Evolutionary conservation across 169 alveolate species (phyloP).

Genomic region (Plasmodium sp.): DNA sequence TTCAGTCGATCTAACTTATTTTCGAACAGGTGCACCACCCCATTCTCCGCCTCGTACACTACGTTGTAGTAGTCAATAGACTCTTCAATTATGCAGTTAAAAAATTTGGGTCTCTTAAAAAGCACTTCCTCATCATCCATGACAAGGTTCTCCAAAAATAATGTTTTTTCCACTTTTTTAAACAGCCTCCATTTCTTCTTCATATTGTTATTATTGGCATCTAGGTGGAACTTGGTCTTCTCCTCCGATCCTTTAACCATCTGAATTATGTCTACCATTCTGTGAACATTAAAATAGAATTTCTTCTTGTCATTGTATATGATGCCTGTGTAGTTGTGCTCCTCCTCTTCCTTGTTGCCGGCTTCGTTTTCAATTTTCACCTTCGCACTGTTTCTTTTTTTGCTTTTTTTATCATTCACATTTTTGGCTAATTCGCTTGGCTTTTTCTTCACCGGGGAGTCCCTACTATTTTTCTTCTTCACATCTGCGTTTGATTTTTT

Average conservation of each 20-base stretch:
- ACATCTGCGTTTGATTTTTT: neutral
- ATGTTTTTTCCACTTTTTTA: conserved; percentile 38
- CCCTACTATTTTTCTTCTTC: neutral
- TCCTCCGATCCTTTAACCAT: conserved; percentile 56
- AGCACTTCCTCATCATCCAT: conserved; percentile 53
- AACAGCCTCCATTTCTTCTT: conserved; percentile 42
- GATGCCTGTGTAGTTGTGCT: conserved; percentile 26
- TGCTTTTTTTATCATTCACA: neutral
- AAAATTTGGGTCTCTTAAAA: conserved; percentile 67
- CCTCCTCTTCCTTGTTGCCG: conserved; percentile 6
- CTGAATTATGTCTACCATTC: conserved; percentile 30
- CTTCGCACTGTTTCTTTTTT: neutral
- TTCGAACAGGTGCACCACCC: conserved; percentile 10
- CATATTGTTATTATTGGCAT: conserved; percentile 46
- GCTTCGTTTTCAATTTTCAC: neutral
- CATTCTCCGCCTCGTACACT: conserved; percentile 33
- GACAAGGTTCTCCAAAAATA: conserved; percentile 51
- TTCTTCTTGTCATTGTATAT: conserved; percentile 48
- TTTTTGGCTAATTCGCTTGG: neutral
- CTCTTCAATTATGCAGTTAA: conserved; percentile 60
- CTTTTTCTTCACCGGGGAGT: neutral
- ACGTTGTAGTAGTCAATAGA: conserved; percentile 21
- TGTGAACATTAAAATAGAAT: conserved; percentile 26
- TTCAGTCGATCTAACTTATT: conserved; percentile 24
- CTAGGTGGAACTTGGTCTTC: conserved; percentile 26